phyloP scores from a whole-genome alignment of 148 eudicot species.

The Persicaria maculosa region DNA sequence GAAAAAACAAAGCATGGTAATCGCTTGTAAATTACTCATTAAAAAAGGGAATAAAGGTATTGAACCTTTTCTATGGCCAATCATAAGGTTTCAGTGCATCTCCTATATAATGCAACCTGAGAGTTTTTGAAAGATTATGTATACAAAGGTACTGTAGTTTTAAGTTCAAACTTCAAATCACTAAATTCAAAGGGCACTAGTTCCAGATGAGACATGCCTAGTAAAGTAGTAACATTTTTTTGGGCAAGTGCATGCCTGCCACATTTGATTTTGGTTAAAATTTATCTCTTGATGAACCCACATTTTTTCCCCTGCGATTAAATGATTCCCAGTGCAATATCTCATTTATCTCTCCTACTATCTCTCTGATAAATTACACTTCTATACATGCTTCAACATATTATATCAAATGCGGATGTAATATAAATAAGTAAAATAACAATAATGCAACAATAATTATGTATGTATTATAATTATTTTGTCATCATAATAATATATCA shows the following conservation, averaged over 20 bases:
- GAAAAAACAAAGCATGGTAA: slow-evolving; percentile 13
- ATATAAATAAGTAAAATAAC: not conserved
- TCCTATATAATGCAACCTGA: not conserved
- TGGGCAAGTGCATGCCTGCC: no score
- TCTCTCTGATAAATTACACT: not conserved
- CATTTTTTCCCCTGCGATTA: not conserved
- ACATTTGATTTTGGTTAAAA: not conserved
- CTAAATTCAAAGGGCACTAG: not conserved
- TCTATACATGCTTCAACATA: not conserved
- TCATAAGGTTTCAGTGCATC: no score
- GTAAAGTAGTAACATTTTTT: no score
- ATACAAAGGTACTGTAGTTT: not conserved
- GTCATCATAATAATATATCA: not conserved
- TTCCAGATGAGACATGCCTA: not conserved
- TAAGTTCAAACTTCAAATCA: not conserved
- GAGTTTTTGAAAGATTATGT: not conserved
- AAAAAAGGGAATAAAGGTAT: no score
- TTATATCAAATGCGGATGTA: not conserved
- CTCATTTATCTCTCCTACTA: slow-evolving; percentile 3
- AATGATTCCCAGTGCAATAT: not conserved
- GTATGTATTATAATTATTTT: not conserved
- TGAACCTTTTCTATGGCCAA: no score
- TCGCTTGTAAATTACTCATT: no score
- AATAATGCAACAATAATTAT: not conserved
- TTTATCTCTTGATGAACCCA: not conserved